phyloP scores from a whole-genome alignment of 2,329 filamentous ascomycete species.

The Fusarium staphyleae region DNA sequence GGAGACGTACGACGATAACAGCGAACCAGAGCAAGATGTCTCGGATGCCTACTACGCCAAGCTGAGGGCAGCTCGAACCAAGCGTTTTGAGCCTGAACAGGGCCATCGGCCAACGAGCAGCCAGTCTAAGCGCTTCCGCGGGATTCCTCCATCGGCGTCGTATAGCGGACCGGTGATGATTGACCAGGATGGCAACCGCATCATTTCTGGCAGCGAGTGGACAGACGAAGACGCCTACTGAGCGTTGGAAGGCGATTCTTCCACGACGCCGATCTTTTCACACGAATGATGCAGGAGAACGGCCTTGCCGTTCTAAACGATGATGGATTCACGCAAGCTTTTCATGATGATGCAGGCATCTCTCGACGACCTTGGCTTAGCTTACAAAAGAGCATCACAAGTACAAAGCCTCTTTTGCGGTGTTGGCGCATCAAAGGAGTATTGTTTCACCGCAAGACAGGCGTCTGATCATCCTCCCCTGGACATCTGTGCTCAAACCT shows the following conservation, averaged over 20 bases:
- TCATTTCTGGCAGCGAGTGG: constrained; percentile 71
- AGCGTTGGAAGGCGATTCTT: constrained; percentile 21
- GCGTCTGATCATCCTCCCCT: constrained; percentile 24
- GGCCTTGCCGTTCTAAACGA: constrained; percentile 32
- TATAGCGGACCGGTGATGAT: constrained; percentile 58
- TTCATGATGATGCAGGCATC: constrained; percentile 43
- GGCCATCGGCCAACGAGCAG: constrained; percentile 51
- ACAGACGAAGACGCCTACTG: constrained; percentile 69
- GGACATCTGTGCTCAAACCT: constrained; percentile 28
- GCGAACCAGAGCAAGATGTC: constrained; percentile 76
- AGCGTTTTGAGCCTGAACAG: constrained; percentile 65
- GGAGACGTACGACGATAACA: constrained; percentile 93
- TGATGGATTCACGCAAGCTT: constrained; percentile 40
- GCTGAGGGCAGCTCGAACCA: constrained; percentile 70
- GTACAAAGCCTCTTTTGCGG: constrained; percentile 17
- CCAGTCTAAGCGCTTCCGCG: constrained; percentile 62
- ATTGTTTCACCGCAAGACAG: constrained; percentile 17
- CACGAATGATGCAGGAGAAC: constrained; percentile 36
- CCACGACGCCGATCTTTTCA: constrained; percentile 3
- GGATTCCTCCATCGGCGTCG: constrained; percentile 57
- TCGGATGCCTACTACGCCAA: constrained; percentile 84
- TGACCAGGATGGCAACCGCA: constrained; percentile 67
- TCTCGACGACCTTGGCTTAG: constrained; percentile 39
- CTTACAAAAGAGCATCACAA: constrained; percentile 27
- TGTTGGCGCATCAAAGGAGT: constrained; percentile 27